A percentile compares a stretch with the other conserved stretches of the same genome.
phyloP scores from a whole-genome alignment of 139 green algal species.

The Chlorella sp. region DNA sequence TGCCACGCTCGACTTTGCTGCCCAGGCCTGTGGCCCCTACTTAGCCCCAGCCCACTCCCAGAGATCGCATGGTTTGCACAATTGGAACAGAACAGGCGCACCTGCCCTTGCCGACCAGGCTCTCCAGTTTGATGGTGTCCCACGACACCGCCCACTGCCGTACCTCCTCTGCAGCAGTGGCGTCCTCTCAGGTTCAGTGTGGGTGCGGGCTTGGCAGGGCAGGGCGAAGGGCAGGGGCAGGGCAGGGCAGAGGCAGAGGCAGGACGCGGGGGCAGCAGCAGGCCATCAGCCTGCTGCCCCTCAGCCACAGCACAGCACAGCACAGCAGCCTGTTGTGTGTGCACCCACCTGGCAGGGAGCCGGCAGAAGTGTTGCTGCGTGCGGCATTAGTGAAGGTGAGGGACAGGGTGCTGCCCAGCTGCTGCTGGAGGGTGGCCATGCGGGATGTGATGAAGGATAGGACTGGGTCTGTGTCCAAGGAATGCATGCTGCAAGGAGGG shows the following conservation, averaged over 20 bases:
- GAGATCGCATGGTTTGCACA: not conserved
- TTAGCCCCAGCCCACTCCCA: too few relatives aligned
- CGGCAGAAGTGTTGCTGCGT: not conserved
- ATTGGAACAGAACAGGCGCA: not conserved
- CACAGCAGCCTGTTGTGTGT: not conserved
- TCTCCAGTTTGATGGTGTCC: constrained; percentile 9
- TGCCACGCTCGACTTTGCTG: too few relatives aligned
- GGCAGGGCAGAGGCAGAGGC: too few relatives aligned
- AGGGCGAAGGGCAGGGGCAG: too few relatives aligned
- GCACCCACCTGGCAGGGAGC: too few relatives aligned
- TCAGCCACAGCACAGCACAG: not conserved
- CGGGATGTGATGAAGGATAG: constrained; percentile 8
- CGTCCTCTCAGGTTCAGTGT: too few relatives aligned
- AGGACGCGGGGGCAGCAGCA: not conserved
- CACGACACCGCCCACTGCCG: constrained; percentile 7
- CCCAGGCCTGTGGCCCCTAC: too few relatives aligned
- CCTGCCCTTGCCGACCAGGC: not conserved
- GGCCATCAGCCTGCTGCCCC: not conserved
- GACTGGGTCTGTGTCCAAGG: not conserved
- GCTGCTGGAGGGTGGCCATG: not conserved
- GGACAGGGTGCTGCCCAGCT: not conserved
- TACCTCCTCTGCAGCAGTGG: not conserved
- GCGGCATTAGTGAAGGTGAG: not conserved
- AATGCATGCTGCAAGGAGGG: not conserved
- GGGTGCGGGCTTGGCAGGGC: too few relatives aligned